A percentile compares a stretch with the other conserved stretches of the same genome.
Conservation (phyloP, 257 asterid genomes). For the Vinca minor region DNA sequence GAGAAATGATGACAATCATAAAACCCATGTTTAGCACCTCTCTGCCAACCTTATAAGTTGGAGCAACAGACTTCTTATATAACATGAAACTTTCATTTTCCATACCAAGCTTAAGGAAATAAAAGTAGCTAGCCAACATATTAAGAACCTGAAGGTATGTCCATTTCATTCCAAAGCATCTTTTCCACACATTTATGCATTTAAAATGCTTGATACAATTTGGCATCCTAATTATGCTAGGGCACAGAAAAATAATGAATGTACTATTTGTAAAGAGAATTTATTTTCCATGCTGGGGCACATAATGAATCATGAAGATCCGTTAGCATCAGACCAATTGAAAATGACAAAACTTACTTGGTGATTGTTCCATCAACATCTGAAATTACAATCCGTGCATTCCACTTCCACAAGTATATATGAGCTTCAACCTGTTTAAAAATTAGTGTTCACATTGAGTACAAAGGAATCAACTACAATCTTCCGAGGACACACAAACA, state of each 20-base stretch:
- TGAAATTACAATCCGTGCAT: slow-evolving; percentile 89
- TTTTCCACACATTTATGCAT: background rate
- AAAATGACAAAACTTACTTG: slow-evolving; percentile 44
- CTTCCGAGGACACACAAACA: background rate
- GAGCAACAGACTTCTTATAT: background rate
- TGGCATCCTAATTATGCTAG: background rate
- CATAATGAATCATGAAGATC: slow-evolving; percentile 1
- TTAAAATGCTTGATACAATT: background rate
- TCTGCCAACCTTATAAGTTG: background rate
- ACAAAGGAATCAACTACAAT: background rate
- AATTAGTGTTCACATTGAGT: background rate
- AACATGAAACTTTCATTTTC: background rate
- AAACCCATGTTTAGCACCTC: background rate
- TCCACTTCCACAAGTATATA: slow-evolving; percentile 99
- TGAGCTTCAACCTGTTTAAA: slow-evolving; percentile 91
- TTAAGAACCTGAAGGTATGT: background rate
- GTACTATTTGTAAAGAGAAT: background rate
- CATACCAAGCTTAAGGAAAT: background rate
- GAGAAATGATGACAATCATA: background rate
- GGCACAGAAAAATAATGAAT: background rate
- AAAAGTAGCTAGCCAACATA: background rate
- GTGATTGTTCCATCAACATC: slow-evolving; percentile 99
- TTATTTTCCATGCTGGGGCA: background rate
- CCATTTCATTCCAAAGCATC: slow-evolving; percentile 1
- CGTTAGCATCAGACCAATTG: background rate